Conservation (phyloP, 2,329 filamentous ascomycete species). For the Talaromyces sp. region DNA sequence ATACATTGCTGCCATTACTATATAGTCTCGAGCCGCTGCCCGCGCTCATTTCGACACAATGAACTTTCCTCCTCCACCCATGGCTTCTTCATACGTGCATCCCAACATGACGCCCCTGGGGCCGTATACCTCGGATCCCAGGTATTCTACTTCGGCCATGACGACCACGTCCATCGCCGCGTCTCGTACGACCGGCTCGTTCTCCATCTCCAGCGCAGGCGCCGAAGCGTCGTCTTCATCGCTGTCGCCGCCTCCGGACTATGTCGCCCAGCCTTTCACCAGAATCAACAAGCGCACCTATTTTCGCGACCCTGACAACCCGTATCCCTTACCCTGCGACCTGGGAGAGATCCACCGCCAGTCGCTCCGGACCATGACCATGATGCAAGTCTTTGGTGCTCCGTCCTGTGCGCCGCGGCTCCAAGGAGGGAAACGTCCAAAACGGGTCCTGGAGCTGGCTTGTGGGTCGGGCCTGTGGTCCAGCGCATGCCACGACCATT, state of each 20-base stretch:
- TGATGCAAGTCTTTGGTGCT: conserved; percentile 74
- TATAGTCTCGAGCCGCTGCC: background rate
- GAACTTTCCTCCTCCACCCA: background rate
- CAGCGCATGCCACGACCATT: conserved; percentile 77
- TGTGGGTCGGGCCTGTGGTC: conserved; percentile 91
- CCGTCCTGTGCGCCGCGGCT: conserved; percentile 70
- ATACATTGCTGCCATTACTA: background rate
- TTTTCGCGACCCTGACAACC: conserved; percentile 64
- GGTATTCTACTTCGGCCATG: background rate
- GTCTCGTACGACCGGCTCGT: background rate
- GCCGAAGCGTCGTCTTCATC: conserved; percentile 29
- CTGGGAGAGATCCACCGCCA: conserved; percentile 83
- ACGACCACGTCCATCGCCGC: background rate
- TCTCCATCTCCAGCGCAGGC: conserved; percentile 20
- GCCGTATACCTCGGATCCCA: background rate
- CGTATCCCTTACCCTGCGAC: conserved; percentile 86
- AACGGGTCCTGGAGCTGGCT: conserved; percentile 75
- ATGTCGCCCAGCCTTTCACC: conserved; percentile 55
- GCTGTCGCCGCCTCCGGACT: conserved; percentile 30
- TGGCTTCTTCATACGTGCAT: background rate
- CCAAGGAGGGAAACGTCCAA: conserved; percentile 61
- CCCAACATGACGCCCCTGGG: background rate
- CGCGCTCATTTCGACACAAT: background rate
- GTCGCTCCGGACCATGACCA: conserved; percentile 73
- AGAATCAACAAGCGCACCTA: conserved; percentile 77